phyloP scores from a whole-genome alignment of 805 yeast genomes.

The Lipomyces starkeyi region DNA sequence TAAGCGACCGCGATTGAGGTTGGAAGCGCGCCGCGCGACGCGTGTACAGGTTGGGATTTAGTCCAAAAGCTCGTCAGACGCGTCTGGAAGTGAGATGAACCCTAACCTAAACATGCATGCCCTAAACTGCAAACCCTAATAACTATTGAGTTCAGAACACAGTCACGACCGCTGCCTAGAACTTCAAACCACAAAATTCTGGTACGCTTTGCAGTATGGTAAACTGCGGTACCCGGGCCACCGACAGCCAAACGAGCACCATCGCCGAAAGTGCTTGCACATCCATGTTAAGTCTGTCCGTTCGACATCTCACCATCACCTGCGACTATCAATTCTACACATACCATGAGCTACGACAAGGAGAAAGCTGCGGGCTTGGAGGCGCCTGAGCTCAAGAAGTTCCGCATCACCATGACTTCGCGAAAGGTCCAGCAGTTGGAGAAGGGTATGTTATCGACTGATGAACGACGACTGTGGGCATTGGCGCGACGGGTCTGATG shows the following conservation, averaged over 20 bases:
- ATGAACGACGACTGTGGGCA: too few species aligned
- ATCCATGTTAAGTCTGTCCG: background rate
- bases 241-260: background rate
- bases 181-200: background rate
- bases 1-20: background rate
- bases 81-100: background rate
- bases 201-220: background rate
- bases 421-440: conserved; percentile 98
- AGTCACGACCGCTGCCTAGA: background rate
- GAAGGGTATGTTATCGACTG: conserved; percentile 50
- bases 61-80: too few species aligned
- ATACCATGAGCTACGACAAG: conserved; percentile 51
- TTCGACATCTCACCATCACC: background rate
- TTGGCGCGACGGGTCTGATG: background rate
- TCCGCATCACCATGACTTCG: conserved; percentile 98
- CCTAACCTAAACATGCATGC: background rate
- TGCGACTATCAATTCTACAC: background rate
- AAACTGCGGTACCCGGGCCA: background rate
- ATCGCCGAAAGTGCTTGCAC: background rate
- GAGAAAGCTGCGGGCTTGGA: conserved; percentile 38
- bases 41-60: background rate
- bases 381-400: conserved; percentile 69
- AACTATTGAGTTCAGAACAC: background rate
- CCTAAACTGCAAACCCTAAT: background rate
- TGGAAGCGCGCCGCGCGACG: background rate